Base-by-base conservation (phyloP, 2,329 filamentous ascomycete species). In the Epichloe sylvatica region DNA sequence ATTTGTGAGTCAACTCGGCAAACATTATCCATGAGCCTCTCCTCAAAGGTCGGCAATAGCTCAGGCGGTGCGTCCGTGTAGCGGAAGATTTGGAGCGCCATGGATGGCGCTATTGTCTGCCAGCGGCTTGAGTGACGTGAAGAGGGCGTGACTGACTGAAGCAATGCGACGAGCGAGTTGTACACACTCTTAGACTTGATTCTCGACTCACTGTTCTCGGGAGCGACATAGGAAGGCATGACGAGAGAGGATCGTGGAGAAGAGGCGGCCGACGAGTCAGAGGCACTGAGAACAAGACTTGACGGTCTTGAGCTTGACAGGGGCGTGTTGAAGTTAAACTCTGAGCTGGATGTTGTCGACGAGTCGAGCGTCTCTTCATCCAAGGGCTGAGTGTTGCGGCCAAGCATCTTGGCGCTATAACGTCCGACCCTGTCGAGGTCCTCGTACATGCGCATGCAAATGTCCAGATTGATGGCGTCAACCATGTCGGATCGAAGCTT, bases 391-490 rank as follows among this genome's bases (percentile, higher is more conserved):
- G 52, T 49, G 21, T 56, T 52, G 9, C 30, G 44, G n/a, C 51
- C 48, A 3, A 52, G 37, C 8, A 55, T 46, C n/a, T 45, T 54
- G 38, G 58, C 52, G 46, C 56, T 62, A 43, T 66, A 59, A 40
- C 68, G 65, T 42, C 69, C 68, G 15, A 75, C 64, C 12, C 66
- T 64, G 52, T 77, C 74, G 17, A 77, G 62, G 9, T 72, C 69
- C 50, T 80, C 76, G 54, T 74, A 80, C 53, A 77, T 69, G 25
- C 70, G 71, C 75, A 80, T 80, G 67, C 79, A 83, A 15, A 83
- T 70, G 52, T 82, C 77, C 12, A 83, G 62, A 59, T 81, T 81
- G 57, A 83, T 74, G 49, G 75, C 71, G 56, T 83, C 78, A 33
- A 76, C 69, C 63, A 82, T 72, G 59, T 83, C 79, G 6, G 74